Percentiles rank a stretch among this genome's conserved stretches.
phyloP scores from a whole-genome alignment of 2,329 filamentous ascomycete genomes.

The Verticillium zaregamsianum region DNA sequence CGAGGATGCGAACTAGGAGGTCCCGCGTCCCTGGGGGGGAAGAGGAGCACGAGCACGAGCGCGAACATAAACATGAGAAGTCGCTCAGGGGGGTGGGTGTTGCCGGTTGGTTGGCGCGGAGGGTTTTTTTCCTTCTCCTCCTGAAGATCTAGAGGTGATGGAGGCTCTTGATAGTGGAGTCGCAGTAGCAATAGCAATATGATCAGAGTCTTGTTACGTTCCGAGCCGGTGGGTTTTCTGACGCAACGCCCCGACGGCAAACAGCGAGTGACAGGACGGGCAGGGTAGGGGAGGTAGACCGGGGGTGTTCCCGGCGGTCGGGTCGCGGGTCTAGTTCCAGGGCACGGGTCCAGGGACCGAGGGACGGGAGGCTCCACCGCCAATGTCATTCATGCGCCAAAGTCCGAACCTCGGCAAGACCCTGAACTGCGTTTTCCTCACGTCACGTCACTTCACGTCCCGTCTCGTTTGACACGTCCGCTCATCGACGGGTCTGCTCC shows the following conservation, averaged over 20 bases:
- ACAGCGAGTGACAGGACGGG: not conserved
- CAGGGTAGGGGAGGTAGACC: not conserved
- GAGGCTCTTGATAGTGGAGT: too few species aligned
- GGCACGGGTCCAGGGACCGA: not conserved
- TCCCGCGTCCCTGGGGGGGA: not conserved
- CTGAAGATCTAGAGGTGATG: too few species aligned
- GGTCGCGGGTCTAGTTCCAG: too few species aligned
- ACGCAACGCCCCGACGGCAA: not conserved
- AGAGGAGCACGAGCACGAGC: not conserved
- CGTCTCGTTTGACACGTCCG: too few species aligned
- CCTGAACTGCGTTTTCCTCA: not conserved
- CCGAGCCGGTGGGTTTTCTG: not conserved
- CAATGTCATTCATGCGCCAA: not conserved
- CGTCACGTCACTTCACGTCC: too few species aligned
- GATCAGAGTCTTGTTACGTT: not conserved
- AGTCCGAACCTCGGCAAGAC: not conserved
- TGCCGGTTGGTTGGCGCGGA: too few species aligned
- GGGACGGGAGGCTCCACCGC: not conserved
- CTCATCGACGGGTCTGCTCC: not conserved
- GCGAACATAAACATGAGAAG: not conserved
- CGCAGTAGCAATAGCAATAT: not conserved
- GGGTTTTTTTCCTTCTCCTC: too few species aligned
- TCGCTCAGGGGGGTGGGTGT: not conserved
- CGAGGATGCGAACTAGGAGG: slow-evolving; percentile 20
- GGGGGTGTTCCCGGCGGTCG: not conserved